A percentile compares a stretch with the other conserved stretches of the same genome.
These are phyloP conservation scores for Serendipita sp. DNA, from an alignment of 768 basidiomycete species.

Conservation along the genomic window DNA sequence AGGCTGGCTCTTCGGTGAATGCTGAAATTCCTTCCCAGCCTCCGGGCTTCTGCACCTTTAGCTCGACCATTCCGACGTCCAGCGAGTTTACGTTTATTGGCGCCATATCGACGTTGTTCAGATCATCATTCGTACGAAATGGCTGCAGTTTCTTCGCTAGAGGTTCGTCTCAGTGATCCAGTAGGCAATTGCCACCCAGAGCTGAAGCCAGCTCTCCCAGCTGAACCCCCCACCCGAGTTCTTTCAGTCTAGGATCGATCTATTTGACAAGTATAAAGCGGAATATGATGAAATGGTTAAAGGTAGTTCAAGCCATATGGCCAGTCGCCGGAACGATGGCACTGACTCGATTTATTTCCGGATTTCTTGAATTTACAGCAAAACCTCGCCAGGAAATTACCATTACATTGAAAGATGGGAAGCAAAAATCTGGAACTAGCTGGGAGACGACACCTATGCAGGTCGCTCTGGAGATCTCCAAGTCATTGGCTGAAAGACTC, in stretches of 20 bases:
- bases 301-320: slow-evolving; percentile 29
- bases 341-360: not conserved
- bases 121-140: not conserved
- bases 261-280: slow-evolving; percentile 74
- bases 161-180: not conserved
- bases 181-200: not conserved
- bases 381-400: slow-evolving; percentile 74
- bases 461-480: slow-evolving; percentile 74
- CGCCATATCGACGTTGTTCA: not conserved
- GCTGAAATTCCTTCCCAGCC: not conserved
- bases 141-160: not conserved
- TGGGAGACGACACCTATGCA: slow-evolving; percentile 94
- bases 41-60: not conserved
- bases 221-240: slow-evolving; percentile 70
- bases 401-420: slow-evolving; percentile 76
- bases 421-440: slow-evolving; percentile 63
- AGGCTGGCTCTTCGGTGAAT: not conserved
- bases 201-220: slow-evolving; percentile 23
- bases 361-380: slow-evolving; percentile 21
- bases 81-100: not conserved
- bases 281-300: slow-evolving; percentile 71
- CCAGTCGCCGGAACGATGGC: not conserved
- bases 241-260: slow-evolving; percentile 76
- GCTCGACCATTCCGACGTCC: not conserved
- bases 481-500: slow-evolving; percentile 69